Evolutionary conservation across 2,329 filamentous ascomycete species (phyloP), one percentile per base, ranked within the genome.

Genomic region (Aspergillus ruber): DNA sequence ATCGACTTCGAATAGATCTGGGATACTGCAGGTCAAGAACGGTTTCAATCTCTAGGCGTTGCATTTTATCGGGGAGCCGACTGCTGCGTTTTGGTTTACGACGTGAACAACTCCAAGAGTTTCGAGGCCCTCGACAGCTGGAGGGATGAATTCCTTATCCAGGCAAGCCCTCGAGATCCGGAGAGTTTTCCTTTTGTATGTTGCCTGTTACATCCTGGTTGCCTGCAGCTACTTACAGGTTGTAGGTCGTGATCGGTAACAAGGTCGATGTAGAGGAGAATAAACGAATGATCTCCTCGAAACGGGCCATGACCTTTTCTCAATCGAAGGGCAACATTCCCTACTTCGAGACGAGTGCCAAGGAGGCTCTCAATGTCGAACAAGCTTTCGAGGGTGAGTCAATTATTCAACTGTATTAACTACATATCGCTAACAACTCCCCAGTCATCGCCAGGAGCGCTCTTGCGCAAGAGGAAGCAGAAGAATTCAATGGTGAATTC

Each of bases 251-350:
- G 35, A 82, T 98, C 50, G 93, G 93, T 49, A 98, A 98, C 80
- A 98, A 98, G 80, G 95, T 98, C 62, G 93, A 98, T 74, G 85
- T 96, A 41, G 93, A 96, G 68, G 93, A 97, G 74, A 95, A 86
- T 78, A 96, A 96, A 79, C 82, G 93, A 68, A 89, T 93, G 77
- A 94, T 98, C 61, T 95, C 89, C 25, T 90, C 86, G 63, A 97
- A 97, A 80, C 82, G 93, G 54, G 93, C 93, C 50, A 90, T 91
- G 82, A 90, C 91, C 12, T 98, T 96, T 70, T 98, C 93, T 72
- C 90, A 96, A 71, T 94, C 89, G 48, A 96, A 97, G 74, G 91
- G 91, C 42, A 89, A 89, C 50, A 96, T 98, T 56, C 93, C 93
- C 15, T 98, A 98, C 73, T 98, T 98, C 64, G 93, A 98, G 81